These are phyloP conservation scores for Pinus taeda DNA, from an alignment of 75 land plant genomes.

Conservation along the genomic window DNA sequence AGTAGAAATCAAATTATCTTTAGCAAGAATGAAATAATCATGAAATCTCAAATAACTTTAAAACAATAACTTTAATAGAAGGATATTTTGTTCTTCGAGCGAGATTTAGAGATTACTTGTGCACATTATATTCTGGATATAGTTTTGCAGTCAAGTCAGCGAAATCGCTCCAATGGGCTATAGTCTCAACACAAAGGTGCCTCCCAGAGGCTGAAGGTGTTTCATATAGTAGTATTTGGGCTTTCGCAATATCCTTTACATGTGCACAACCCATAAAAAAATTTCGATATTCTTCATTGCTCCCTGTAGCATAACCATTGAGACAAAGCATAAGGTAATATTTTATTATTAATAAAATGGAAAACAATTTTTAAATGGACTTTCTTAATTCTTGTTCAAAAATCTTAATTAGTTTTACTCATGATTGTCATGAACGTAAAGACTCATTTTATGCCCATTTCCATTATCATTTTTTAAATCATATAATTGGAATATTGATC, in stretches of 20 bases:
- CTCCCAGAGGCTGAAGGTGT: slow-evolving; percentile 69
- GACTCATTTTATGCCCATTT: too few relatives aligned
- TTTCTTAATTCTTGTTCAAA: too few relatives aligned
- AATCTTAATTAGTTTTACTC: too few relatives aligned
- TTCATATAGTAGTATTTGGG: slow-evolving; percentile 77
- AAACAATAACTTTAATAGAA: too few relatives aligned
- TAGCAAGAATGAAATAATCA: too few relatives aligned
- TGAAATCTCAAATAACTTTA: too few relatives aligned
- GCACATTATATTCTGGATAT: slow-evolving; percentile 63
- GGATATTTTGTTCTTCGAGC: too few relatives aligned
- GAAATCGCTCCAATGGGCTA: slow-evolving; percentile 67
- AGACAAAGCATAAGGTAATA: not conserved
- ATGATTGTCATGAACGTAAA: too few relatives aligned
- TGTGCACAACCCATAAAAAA: slow-evolving; percentile 66
- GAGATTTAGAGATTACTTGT: slow-evolving; percentile 31
- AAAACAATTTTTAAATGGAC: too few relatives aligned
- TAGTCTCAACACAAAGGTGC: slow-evolving; percentile 74
- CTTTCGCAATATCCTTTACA: slow-evolving; percentile 81
- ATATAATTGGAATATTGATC: too few relatives aligned
- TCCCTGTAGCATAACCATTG: slow-evolving; percentile 27
- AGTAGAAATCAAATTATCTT: too few relatives aligned
- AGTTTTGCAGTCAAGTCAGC: slow-evolving; percentile 63
- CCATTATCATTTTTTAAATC: too few relatives aligned
- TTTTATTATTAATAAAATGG: not conserved
- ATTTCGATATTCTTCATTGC: slow-evolving; percentile 44